Base-by-base conservation (phyloP, 345 rosid genomes). In the Ceriops tagal region DNA sequence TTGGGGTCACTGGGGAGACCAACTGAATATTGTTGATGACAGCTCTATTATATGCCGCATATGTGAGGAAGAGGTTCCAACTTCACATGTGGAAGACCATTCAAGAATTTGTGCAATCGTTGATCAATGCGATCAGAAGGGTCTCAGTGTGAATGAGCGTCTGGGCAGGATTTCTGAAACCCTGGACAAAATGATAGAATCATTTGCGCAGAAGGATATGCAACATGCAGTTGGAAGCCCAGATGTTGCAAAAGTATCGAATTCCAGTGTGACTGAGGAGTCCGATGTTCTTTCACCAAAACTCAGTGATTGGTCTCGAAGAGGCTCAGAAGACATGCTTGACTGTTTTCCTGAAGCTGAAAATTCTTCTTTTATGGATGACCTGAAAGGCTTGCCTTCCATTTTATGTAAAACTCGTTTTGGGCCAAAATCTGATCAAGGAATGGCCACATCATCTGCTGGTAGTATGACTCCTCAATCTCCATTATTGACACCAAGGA, bases 401-500 rank as follows among this genome's bases (percentile, higher is more conserved):
- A 89, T 92, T 92, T 90, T 97, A 72, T 96, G 99, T 79, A 96
- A 69, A 87, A 89, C 95, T 52, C 97, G 98, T 73, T 92, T 92
- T 77, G 96, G 98, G 65, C 87, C 95, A 66, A 96, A 96, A 85
- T 90, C 98, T 62, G 98, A 95, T 81, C 96, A 86, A 75, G 98
- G 97, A 78, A 90, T 95, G 98, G 80, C 99, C 51, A 90, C 98
- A 65, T 96, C 99, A 43, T 92, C 98, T 35, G 98, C 92, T 69
- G 95, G 99, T 71, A 96, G 99, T 85, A 86, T 92, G 91, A 96
- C 99, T 75, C 99, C 99, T 67, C 87, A 96, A 77, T 96, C 99
- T 77, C 98, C 99, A 8, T 72, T 89, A 69, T 81, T 92, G 71
- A 96, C 99, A 62, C 99, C 99, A 62, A 90, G 87, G 73, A 88